Percentiles rank a stretch among this genome's conserved stretches.
These are phyloP conservation scores for Tetrahymena borealis DNA, from an alignment of 73 alveolate species.

Conservation along the genomic window DNA sequence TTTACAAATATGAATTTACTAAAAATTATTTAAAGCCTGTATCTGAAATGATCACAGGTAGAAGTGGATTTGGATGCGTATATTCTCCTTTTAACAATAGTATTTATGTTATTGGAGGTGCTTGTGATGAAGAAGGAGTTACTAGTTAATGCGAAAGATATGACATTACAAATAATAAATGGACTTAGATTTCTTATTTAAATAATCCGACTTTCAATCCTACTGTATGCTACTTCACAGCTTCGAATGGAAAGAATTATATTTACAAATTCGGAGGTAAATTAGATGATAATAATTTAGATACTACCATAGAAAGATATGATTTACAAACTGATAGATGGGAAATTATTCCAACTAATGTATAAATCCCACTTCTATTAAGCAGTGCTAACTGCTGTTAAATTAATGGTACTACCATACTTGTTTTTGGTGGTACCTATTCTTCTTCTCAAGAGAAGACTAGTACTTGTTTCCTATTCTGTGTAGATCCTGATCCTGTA, in stretches of 20 bases:
- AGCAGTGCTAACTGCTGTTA: neutral
- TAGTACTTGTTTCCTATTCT: neutral
- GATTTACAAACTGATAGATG: neutral
- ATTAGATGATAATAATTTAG: neutral
- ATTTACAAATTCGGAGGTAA: neutral
- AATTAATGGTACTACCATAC: neutral
- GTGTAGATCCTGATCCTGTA: neutral
- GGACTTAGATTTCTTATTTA: neutral
- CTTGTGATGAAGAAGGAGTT: neutral
- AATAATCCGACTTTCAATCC: neutral
- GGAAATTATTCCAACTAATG: neutral
- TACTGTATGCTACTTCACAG: neutral
- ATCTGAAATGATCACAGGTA: neutral
- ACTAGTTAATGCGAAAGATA: neutral
- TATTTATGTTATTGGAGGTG: neutral
- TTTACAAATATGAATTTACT: neutral
- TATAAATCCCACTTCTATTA: neutral
- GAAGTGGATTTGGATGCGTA: neutral
- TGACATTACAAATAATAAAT: neutral
- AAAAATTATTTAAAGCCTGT: neutral
- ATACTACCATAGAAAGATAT: neutral
- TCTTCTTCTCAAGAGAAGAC: neutral
- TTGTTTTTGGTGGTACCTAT: neutral
- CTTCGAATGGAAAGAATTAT: neutral
- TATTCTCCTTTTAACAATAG: neutral